phyloP scores from a whole-genome alignment of 1,284 basidiomycete genomes.

The Cryptococcus wingfieldii region DNA sequence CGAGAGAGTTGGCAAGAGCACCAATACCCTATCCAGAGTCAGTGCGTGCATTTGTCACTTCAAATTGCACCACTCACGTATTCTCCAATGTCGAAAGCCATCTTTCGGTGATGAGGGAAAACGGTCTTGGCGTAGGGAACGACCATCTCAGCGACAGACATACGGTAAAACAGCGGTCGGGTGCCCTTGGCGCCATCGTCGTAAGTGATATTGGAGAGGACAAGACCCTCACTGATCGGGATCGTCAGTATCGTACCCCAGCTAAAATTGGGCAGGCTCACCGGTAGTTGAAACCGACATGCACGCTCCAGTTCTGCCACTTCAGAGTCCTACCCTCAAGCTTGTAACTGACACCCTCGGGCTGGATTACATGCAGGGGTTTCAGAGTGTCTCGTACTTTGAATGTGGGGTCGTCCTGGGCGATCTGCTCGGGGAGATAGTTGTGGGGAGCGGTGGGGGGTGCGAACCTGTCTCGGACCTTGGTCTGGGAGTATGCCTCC shows the following conservation, averaged over 20 bases:
- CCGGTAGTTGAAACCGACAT: conserved; percentile 33
- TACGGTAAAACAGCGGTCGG: conserved; percentile 48
- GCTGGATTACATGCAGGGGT: conserved; percentile 80
- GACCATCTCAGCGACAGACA: conserved; percentile 52
- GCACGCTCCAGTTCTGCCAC: conserved; percentile 43
- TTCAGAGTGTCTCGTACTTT: conserved; percentile 69
- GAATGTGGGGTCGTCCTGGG: conserved; percentile 52
- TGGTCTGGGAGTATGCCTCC: conserved; percentile 25
- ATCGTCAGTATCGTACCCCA: conserved; percentile 1
- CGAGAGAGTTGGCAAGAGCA: conserved; percentile 46
- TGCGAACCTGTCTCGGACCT: conserved; percentile 44
- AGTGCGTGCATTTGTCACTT: too few relatives aligned
- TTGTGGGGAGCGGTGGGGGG: conserved; percentile 48
- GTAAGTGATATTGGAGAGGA: conserved; percentile 44
- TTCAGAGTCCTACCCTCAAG: conserved; percentile 63
- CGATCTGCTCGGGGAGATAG: conserved; percentile 50
- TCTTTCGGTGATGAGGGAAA: conserved; percentile 48
- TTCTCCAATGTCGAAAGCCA: conserved; percentile 53
- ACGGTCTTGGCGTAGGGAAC: conserved; percentile 50
- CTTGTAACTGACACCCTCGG: conserved; percentile 86
- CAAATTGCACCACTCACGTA: conserved; percentile 21
- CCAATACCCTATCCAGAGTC: conserved; percentile 33
- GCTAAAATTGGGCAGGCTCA: conserved; percentile 1
- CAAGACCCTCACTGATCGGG: conserved; percentile 42
- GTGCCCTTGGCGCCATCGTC: conserved; percentile 40